Evolutionary conservation across 2,329 filamentous ascomycete genomes (phyloP).

Genomic region (Xylaria sp.): DNA sequence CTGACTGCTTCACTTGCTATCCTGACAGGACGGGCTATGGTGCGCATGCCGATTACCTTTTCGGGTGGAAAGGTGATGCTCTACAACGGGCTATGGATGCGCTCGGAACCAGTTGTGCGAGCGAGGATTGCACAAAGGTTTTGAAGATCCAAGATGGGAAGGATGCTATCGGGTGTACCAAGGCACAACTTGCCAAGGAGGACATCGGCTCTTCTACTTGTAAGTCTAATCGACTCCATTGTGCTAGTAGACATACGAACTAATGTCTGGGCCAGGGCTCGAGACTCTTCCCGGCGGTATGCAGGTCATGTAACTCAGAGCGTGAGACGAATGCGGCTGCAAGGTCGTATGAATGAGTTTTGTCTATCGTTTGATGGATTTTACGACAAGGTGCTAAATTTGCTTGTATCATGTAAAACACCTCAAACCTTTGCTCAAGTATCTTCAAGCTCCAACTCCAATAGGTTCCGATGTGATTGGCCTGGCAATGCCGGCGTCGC

Average conservation of each 20-base stretch:
- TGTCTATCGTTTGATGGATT: background rate
- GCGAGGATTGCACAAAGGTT: slow-evolving; percentile 28
- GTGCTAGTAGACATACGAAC: background rate
- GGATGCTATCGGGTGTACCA: slow-evolving; percentile 27
- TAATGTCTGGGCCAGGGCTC: slow-evolving; percentile 9
- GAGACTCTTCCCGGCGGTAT: slow-evolving; percentile 18
- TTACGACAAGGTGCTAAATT: background rate
- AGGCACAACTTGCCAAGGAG: slow-evolving; percentile 23
- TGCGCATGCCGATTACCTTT: slow-evolving; percentile 4
- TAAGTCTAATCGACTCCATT: slow-evolving; percentile 3
- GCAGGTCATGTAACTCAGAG: slow-evolving; percentile 7
- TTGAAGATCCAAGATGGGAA: slow-evolving; percentile 28
- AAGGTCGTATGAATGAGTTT: background rate
- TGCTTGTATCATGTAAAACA: background rate
- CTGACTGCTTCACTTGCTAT: background rate
- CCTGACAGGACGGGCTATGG: background rate
- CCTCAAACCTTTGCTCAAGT: too few species aligned
- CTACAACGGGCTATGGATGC: slow-evolving; percentile 20
- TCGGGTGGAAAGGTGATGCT: slow-evolving; percentile 18
- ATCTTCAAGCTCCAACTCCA: too few species aligned
- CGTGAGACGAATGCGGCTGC: background rate
- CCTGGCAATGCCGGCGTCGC: background rate
- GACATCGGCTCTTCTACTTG: slow-evolving; percentile 24
- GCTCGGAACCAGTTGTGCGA: slow-evolving; percentile 20
- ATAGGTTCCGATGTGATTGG: background rate